A percentile compares a stretch with the other conserved stretches of the same genome.
These are phyloP conservation scores for Trichosporon coremiiforme DNA, from an alignment of 1,284 basidiomycete genomes.

Conservation along the genomic window DNA sequence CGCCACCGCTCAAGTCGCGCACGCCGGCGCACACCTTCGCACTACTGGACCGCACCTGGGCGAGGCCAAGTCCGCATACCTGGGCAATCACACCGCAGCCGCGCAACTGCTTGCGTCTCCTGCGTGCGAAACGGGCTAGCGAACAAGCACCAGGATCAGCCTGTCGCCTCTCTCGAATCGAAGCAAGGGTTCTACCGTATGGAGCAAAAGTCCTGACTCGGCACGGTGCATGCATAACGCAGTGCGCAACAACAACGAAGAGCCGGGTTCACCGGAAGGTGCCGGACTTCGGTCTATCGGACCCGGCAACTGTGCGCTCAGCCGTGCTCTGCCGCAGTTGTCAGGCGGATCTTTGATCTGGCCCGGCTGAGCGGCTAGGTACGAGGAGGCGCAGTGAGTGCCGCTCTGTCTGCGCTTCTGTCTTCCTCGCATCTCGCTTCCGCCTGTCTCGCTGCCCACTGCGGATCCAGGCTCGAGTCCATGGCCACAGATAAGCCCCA, in stretches of 20 bases:
- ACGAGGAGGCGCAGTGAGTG: too few species aligned
- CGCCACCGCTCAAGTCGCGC: slow-evolving; percentile 1
- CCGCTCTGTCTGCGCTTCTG: neutral
- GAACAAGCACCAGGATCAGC: neutral
- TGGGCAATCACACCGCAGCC: slow-evolving; percentile 9
- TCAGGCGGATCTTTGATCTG: slow-evolving; percentile 3
- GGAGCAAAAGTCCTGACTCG: neutral
- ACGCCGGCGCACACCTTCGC: neutral
- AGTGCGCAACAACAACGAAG: neutral
- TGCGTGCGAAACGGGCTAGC: too few species aligned
- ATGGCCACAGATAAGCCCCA: neutral
- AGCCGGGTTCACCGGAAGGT: slow-evolving; percentile 3
- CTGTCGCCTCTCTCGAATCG: neutral
- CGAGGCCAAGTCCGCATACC: neutral
- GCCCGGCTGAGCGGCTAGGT: too few species aligned
- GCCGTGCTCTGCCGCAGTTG: neutral
- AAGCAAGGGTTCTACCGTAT: neutral
- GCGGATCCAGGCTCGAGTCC: neutral
- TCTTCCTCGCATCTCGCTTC: neutral
- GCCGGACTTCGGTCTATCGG: neutral
- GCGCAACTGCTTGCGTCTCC: neutral
- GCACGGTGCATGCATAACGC: slow-evolving; percentile 1
- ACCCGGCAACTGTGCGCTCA: neutral
- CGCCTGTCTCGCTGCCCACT: neutral
- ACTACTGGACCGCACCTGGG: neutral